These are phyloP conservation scores for Penicillium digitatum DNA, from an alignment of 2,329 filamentous ascomycete genomes.

Conservation along the genomic window DNA sequence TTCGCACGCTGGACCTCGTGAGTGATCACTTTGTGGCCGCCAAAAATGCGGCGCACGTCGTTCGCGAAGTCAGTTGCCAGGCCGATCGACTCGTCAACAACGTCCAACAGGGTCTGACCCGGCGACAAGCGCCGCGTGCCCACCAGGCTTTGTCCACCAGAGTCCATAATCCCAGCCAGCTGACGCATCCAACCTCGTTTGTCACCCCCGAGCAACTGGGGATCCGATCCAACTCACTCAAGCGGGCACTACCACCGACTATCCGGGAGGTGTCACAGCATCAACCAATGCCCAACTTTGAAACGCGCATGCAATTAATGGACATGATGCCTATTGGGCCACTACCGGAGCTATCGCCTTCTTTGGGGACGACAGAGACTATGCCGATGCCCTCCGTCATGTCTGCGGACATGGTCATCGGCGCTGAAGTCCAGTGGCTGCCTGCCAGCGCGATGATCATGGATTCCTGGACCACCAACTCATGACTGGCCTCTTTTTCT, in stretches of 20 bases:
- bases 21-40: constrained; percentile 36
- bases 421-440: neutral
- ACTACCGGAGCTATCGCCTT: neutral
- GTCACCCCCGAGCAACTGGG: neutral
- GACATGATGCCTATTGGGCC: neutral
- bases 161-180: neutral
- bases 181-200: too few relatives aligned
- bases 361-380: neutral
- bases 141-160: neutral
- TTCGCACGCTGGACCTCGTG: constrained; percentile 38
- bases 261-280: neutral
- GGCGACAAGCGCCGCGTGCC: neutral
- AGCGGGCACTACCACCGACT: neutral
- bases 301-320: neutral
- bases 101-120: neutral
- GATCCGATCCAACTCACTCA: neutral
- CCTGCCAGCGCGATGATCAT: neutral
- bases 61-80: neutral
- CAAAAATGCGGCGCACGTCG: constrained; percentile 11
- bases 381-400: neutral
- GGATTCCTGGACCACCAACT: neutral
- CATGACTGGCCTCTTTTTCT: neutral
- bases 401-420: neutral
- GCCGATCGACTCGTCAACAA: neutral
- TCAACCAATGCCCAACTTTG: neutral